A percentile compares a stretch with the other conserved stretches of the same genome.
Conservation (phyloP, 176 grass and related monocot species). For the Carex myosuroides region DNA sequence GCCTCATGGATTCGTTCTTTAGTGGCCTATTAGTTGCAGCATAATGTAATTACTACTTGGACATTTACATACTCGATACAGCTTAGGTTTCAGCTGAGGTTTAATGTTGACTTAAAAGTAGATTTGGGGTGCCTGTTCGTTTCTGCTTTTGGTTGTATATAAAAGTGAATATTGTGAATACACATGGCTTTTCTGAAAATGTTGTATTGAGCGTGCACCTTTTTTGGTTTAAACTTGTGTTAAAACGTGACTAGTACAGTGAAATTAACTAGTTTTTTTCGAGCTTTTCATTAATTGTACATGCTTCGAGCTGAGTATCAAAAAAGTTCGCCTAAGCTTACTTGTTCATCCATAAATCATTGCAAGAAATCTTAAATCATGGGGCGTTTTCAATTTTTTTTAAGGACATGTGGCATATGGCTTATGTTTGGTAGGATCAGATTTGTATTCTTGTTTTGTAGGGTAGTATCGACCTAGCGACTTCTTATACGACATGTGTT, state of each 20-base stretch:
- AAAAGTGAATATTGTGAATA: neutral
- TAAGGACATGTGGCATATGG: too few relatives aligned
- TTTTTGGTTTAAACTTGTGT: neutral
- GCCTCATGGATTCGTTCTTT: conserved; percentile 60
- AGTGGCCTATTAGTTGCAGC: conserved; percentile 29
- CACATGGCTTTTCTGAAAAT: neutral
- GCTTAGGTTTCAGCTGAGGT: neutral
- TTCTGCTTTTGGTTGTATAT: neutral
- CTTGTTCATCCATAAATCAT: neutral
- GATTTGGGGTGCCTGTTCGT: neutral
- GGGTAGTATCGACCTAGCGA: too few relatives aligned
- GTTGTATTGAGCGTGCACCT: neutral
- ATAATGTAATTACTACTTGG: neutral
- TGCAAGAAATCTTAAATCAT: neutral
- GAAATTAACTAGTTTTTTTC: neutral
- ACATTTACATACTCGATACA: neutral
- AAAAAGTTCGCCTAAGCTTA: neutral
- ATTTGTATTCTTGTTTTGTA: too few relatives aligned
- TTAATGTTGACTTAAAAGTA: neutral
- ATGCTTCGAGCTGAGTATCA: neutral
- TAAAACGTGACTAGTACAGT: neutral
- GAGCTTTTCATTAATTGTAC: neutral
- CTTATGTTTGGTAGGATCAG: too few relatives aligned
- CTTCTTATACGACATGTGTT: too few relatives aligned
- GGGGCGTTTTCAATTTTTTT: too few relatives aligned